These are phyloP conservation scores for Myxozyma sirexii DNA, from an alignment of 805 yeast species.

Conservation along the genomic window DNA sequence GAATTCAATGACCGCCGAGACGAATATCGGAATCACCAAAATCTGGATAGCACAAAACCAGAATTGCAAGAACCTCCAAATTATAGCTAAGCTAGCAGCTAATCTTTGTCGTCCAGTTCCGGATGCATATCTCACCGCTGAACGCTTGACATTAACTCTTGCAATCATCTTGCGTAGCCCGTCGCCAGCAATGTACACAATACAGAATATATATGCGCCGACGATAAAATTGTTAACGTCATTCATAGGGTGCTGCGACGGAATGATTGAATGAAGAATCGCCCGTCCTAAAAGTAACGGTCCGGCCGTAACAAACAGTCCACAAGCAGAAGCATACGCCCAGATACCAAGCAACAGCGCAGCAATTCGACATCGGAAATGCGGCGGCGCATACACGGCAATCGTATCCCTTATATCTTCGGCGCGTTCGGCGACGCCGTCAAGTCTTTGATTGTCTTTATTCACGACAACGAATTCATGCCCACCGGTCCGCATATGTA, in stretches of 20 bases:
- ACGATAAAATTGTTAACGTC: constrained; percentile 35
- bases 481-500: constrained; percentile 59
- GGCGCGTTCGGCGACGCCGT: constrained; percentile 45
- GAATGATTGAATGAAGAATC: constrained; percentile 15
- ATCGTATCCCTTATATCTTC: constrained; percentile 50
- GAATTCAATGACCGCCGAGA: constrained; percentile 30
- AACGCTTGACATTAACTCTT: no score
- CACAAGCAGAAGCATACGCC: constrained; percentile 44
- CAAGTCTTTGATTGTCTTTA: constrained; percentile 66
- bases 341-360: constrained; percentile 53
- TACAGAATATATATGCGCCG: constrained; percentile 34
- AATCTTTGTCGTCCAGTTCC: no score
- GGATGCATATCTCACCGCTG: no score
- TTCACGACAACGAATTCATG: constrained; percentile 82
- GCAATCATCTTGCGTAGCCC: constrained; percentile 2
- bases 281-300: constrained; percentile 41
- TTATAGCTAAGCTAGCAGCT: no score
- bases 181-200: constrained; percentile 2
- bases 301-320: constrained; percentile 34
- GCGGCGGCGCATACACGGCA: constrained; percentile 86
- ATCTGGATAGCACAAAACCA: constrained; percentile 3
- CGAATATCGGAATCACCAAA: constrained; percentile 28
- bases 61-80: no score
- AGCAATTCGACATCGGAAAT: constrained; percentile 62
- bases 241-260: constrained; percentile 24